Evolutionary conservation across 2,329 filamentous ascomycete species (phyloP).

Genomic region (Penicillium thymicola): DNA sequence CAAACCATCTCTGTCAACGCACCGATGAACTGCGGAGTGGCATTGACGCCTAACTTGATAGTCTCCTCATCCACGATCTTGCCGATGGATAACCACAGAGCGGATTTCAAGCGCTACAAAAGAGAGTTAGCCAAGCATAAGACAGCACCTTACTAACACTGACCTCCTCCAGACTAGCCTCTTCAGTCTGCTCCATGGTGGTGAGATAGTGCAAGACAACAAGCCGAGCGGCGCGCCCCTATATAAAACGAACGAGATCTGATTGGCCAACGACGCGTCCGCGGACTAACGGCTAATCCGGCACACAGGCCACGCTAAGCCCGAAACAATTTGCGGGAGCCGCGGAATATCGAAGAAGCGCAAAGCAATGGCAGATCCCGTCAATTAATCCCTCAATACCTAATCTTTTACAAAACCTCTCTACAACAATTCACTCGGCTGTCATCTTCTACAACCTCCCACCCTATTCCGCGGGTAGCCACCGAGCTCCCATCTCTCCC

Average conservation of each 20-base stretch:
- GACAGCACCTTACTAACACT: not conserved
- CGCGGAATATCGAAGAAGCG: slow-evolving; percentile 11
- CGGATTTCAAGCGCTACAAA: slow-evolving; percentile 71
- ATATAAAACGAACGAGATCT: slow-evolving; percentile 7
- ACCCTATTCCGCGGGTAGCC: not conserved
- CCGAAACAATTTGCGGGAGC: slow-evolving; percentile 3
- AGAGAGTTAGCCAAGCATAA: not conserved
- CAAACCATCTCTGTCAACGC: slow-evolving; percentile 82
- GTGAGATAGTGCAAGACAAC: not conserved
- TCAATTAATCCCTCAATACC: slow-evolving; percentile 5
- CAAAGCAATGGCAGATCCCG: slow-evolving; percentile 7
- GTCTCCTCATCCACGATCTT: slow-evolving; percentile 87
- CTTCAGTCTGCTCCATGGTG: slow-evolving; percentile 29
- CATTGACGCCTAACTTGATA: slow-evolving; percentile 70
- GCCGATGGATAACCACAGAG: slow-evolving; percentile 78
- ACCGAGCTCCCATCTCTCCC: not conserved
- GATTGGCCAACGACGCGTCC: slow-evolving; percentile 24
- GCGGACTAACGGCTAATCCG: slow-evolving; percentile 20
- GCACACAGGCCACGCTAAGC: not conserved
- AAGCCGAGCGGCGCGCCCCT: slow-evolving; percentile 12
- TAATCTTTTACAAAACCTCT: not conserved
- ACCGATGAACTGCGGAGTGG: slow-evolving; percentile 87
- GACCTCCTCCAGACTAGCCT: slow-evolving; percentile 36
- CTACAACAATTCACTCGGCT: not conserved
- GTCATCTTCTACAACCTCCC: not conserved